Base-by-base conservation (phyloP, 1,284 basidiomycete species). In the Leccinum pachyderme region DNA sequence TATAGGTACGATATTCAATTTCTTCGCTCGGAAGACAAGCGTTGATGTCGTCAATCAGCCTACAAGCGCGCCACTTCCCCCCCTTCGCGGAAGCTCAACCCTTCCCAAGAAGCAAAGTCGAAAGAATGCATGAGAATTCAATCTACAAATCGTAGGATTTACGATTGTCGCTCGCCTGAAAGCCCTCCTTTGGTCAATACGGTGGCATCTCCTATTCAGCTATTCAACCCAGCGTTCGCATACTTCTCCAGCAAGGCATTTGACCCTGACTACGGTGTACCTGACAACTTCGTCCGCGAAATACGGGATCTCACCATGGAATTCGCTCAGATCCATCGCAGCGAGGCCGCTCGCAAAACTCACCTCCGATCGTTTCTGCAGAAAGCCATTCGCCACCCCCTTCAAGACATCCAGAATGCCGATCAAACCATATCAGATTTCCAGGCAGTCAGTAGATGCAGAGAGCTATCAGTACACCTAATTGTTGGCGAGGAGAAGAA, bases 161-260 rank as follows among this genome's bases (percentile, higher is more conserved):
- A 52, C 0, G 60, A 61, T 31, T n/a, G 60, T 33, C 49, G 51
- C 1, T 47, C 5, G 8, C 0, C 49, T 37, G 11, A 0, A 11
- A 0, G 2, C 43, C 22, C 1, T 18, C 18, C 18, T 18, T 18
- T 18, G 18, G 7, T 12, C 5, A 18, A 53, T 18, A 56, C 59
- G 0, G 15, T 52, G 33, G 51, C 47, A 1, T 47, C 59, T 47
- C 53, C 61, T 2, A 55, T 62, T 27, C 53, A 63, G 13, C 11
- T 63, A 7, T 61, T 60, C 43, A 25, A 56, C 22, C 55, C 58
- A 2, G 47, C 53, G 13, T 65, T 63, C 7, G 50, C 61, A 8
- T 48, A 39, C 24, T 65, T 63, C 37, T 61, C 53, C 1, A 58
- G 55, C 33, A 65, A 63, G 0, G 58, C 53, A 5, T 61, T 59